Conservation (phyloP, 108 stramenopile species). For the Schizochytrium sp. region DNA sequence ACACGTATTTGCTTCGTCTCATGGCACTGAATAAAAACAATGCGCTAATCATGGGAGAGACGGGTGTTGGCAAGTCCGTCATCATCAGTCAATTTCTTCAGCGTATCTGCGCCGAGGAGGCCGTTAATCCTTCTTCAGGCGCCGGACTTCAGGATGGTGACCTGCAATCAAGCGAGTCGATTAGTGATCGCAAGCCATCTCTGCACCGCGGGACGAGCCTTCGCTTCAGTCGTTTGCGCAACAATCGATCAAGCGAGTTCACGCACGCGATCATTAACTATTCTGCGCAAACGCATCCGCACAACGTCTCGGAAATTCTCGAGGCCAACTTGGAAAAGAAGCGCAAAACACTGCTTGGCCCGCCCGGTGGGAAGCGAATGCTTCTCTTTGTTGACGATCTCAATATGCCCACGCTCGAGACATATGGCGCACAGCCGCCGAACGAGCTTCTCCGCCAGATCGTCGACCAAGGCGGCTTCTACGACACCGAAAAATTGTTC, state of each 20-base stretch:
- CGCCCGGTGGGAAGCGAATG: conserved; percentile 49
- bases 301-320: conserved; percentile 38
- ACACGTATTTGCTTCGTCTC: conserved; percentile 6
- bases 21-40: neutral
- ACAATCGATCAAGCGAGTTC: neutral
- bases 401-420: conserved; percentile 59
- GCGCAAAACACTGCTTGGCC: conserved; percentile 48
- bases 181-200: neutral
- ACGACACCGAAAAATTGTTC: conserved; percentile 50
- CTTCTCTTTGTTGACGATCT: conserved; percentile 55
- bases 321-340: conserved; percentile 56
- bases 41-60: conserved; percentile 37
- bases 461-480: conserved; percentile 51
- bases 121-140: neutral
- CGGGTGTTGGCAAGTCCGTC: conserved; percentile 57
- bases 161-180: no score
- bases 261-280: conserved; percentile 43
- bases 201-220: neutral
- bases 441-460: conserved; percentile 55
- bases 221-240: neutral
- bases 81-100: conserved; percentile 36
- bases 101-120: conserved; percentile 19
- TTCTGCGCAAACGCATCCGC: conserved; percentile 47
- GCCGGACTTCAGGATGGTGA: no score
- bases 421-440: conserved; percentile 56